A percentile compares a stretch with the other conserved stretches of the same genome.
Evolutionary conservation across 257 asterid species (phyloP).

Genomic region (Solanum rostratum): DNA sequence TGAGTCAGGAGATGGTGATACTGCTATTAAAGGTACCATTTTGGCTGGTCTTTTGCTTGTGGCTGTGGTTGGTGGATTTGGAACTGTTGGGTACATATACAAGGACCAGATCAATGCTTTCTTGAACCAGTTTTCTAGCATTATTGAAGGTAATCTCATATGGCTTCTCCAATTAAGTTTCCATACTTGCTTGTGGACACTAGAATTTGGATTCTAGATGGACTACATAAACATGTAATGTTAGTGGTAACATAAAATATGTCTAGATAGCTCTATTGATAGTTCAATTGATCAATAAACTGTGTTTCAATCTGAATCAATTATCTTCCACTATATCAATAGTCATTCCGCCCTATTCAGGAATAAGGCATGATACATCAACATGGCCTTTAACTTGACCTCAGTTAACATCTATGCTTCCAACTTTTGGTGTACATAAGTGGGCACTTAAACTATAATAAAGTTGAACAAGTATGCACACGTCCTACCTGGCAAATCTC

Average conservation of each 20-base stretch:
- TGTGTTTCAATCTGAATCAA: neutral
- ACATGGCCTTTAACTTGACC: too few relatives aligned
- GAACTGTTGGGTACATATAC: conserved; percentile 64
- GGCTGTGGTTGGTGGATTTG: conserved; percentile 80
- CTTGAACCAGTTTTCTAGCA: conserved; percentile 65
- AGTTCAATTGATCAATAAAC: neutral
- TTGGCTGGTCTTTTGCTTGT: conserved; percentile 34
- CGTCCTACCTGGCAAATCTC: neutral
- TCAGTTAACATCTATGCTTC: too few relatives aligned
- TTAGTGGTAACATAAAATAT: neutral
- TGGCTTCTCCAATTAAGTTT: neutral
- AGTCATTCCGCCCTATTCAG: neutral
- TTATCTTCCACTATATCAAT: neutral
- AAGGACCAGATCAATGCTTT: conserved; percentile 82
- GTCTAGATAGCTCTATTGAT: neutral
- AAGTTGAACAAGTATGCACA: neutral
- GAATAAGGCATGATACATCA: neutral
- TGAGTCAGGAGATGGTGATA: conserved; percentile 48
- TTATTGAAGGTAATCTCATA: conserved; percentile 42
- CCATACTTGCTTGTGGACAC: neutral
- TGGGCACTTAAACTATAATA: neutral
- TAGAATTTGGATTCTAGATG: neutral
- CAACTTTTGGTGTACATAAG: neutral
- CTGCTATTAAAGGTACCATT: conserved; percentile 70
- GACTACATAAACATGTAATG: neutral